Evolutionary conservation across 768 basidiomycete genomes (phyloP).

Genomic region (Termitomyces sp.): DNA sequence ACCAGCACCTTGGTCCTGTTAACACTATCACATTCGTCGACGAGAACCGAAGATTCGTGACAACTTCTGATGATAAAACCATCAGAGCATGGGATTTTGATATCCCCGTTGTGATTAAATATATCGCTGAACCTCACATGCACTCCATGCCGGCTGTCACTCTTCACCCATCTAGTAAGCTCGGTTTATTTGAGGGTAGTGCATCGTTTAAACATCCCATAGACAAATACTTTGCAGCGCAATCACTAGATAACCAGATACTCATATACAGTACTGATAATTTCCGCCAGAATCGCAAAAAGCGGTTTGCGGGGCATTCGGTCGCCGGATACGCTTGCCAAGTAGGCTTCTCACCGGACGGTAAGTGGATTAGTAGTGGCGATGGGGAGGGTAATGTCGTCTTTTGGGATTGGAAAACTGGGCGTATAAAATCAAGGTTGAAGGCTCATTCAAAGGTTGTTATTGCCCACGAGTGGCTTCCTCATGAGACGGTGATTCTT

Average conservation of each 20-base stretch:
- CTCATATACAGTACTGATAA: slow-evolving; percentile 96
- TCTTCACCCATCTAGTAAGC: slow-evolving; percentile 89
- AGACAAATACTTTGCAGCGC: slow-evolving; percentile 96
- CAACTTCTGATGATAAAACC: slow-evolving; percentile 98
- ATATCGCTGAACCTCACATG: slow-evolving; percentile 99
- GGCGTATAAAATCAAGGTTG: slow-evolving; percentile 86
- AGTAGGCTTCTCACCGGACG: slow-evolving; percentile 96
- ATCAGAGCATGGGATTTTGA: slow-evolving; percentile 99
- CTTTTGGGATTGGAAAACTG: slow-evolving; percentile 99
- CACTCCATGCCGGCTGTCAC: slow-evolving; percentile 99
- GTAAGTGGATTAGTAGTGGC: slow-evolving; percentile 96
- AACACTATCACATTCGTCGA: slow-evolving; percentile 99
- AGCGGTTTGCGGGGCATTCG: slow-evolving; percentile 95
- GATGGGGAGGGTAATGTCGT: slow-evolving; percentile 93
- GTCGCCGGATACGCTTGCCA: slow-evolving; percentile 97
- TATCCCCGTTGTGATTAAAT: slow-evolving; percentile 99
- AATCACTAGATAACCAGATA: slow-evolving; percentile 98
- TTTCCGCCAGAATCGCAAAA: slow-evolving; percentile 98
- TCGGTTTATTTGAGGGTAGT: neutral
- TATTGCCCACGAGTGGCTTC: slow-evolving; percentile 96
- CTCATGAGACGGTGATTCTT: slow-evolving; percentile 88
- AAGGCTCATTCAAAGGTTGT: slow-evolving; percentile 94
- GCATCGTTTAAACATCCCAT: slow-evolving; percentile 9
- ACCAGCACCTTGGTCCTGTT: slow-evolving; percentile 96
- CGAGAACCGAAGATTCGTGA: slow-evolving; percentile 94